Percentiles rank a stretch among this genome's conserved stretches.
These are phyloP conservation scores for Blastomyces emzantsi DNA, from an alignment of 2,329 filamentous ascomycete species.

Conservation along the genomic window DNA sequence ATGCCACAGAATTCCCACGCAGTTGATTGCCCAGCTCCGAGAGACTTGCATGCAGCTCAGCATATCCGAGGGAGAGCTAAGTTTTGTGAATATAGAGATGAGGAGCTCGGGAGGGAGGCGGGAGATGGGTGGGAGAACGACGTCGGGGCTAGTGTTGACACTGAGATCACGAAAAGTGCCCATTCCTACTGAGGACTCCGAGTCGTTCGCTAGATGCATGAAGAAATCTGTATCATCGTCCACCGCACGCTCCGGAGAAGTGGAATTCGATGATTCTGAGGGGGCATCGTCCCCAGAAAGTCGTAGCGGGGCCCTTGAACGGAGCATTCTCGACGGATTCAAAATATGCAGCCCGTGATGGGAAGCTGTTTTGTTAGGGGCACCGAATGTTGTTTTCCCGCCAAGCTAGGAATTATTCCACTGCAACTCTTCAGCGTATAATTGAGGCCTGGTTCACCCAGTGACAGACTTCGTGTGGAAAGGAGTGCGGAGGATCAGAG, in stretches of 20 bases:
- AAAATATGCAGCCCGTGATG: too few species aligned
- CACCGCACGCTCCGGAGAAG: slow-evolving; percentile 40
- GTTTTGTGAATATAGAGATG: slow-evolving; percentile 81
- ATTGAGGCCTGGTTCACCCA: background rate
- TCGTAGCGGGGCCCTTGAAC: slow-evolving; percentile 29
- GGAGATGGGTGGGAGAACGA: slow-evolving; percentile 54
- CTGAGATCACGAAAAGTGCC: slow-evolving; percentile 68
- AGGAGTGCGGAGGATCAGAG: background rate
- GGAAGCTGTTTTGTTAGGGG: background rate
- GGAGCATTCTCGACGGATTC: slow-evolving; percentile 24
- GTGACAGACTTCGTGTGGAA: background rate
- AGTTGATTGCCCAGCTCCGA: slow-evolving; percentile 84
- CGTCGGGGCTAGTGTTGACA: slow-evolving; percentile 43
- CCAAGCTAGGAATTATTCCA: background rate
- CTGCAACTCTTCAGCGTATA: background rate
- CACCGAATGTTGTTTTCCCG: background rate
- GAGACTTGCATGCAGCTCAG: slow-evolving; percentile 89
- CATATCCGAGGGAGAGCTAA: slow-evolving; percentile 66
- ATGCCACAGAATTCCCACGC: slow-evolving; percentile 91
- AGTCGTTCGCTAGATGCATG: slow-evolving; percentile 73
- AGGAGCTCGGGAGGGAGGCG: slow-evolving; percentile 88
- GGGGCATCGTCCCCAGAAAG: slow-evolving; percentile 34
- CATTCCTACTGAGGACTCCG: slow-evolving; percentile 79
- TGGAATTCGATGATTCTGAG: slow-evolving; percentile 33
- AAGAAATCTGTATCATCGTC: slow-evolving; percentile 94